Evolutionary conservation across 202 grass and related monocot genomes (phyloP), one percentile per base, ranked within the genome.

Genomic region (Setaria italica): DNA sequence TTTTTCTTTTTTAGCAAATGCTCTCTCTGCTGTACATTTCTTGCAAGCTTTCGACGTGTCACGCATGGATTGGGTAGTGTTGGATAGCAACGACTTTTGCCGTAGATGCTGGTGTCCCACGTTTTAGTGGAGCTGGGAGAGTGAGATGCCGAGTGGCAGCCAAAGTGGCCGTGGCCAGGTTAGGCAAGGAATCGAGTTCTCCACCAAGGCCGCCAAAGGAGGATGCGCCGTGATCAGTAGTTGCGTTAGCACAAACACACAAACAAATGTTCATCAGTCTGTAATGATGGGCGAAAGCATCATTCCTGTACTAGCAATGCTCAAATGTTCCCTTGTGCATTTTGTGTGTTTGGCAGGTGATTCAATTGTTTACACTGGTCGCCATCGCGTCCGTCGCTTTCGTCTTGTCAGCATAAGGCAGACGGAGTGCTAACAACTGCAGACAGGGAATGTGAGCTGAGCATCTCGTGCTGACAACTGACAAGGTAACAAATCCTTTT

Each of bases 371-470:
- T 58, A 51, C 67, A 20, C 50, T 84, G 49, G 65, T 87, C 9
- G 19, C 70, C 42, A 14, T 95, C 5, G 80, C 66, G 30, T 70
- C 42, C 20, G 80, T 70, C 69, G 77, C 83, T 64, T 87, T 92
- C 46, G 50, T 85, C 74, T 80, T 98, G 53, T 81, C 87, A 88
- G 82, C 45, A 67, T 87, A 80, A 78, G 59, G 58, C 78, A 46
- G 43, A 83, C 65, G 4, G 34, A 45, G 46, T 71, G 5, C 79
- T 79, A 68, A 83, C 51, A 76, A 32, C 49, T 49, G 41, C 43
- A 33, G 30, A 9, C 9, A 58, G 6, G 46, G 63, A 21, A 67
- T 53, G 48, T 29, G 48, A 69, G n/a, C 33, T 41, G 20, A 81
- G 20, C 34, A 69, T 70, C 49, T 41, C 17, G 6, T 39, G 48